Percentiles rank a stretch among this genome's conserved stretches.
These are phyloP conservation scores for Septoria linicola DNA, from an alignment of 2,329 filamentous ascomycete species.

Conservation along the genomic window DNA sequence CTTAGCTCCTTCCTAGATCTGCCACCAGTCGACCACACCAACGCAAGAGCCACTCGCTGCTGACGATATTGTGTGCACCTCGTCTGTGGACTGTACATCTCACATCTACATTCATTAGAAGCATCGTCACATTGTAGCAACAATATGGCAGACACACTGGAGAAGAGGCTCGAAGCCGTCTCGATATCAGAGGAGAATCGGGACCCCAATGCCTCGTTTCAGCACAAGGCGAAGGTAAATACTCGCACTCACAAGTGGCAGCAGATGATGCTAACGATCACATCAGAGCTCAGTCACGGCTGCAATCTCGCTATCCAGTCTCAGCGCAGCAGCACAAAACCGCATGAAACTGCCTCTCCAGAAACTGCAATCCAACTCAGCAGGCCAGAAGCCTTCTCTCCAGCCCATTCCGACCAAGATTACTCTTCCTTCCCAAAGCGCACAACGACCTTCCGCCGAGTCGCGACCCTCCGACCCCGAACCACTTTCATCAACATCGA, in stretches of 20 bases:
- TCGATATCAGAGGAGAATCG: conserved; percentile 86
- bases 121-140: not conserved
- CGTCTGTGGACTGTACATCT: conserved; percentile 13
- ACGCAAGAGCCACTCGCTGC: too few species aligned
- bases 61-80: not conserved
- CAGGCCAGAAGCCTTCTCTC: conserved; percentile 41
- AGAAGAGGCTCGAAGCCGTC: conserved; percentile 85
- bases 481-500: conserved; percentile 27
- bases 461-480: conserved; percentile 31
- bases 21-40: too few species aligned
- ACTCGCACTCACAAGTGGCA: conserved; percentile 22
- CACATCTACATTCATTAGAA: conserved; percentile 26
- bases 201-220: conserved; percentile 42
- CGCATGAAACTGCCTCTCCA: conserved; percentile 72
- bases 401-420: conserved; percentile 59
- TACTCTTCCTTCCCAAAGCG: conserved; percentile 65
- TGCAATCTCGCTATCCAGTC: conserved; percentile 49
- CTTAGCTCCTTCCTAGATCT: not conserved
- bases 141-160: conserved; percentile 62
- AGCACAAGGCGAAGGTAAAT: conserved; percentile 75
- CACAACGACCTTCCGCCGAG: conserved; percentile 46
- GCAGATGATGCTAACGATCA: not conserved
- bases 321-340: conserved; percentile 50
- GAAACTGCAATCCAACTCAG: conserved; percentile 78
- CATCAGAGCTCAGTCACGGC: conserved; percentile 49